Evolutionary conservation across 2,329 filamentous ascomycete species (phyloP).

Genomic region (Catunica adiposa): DNA sequence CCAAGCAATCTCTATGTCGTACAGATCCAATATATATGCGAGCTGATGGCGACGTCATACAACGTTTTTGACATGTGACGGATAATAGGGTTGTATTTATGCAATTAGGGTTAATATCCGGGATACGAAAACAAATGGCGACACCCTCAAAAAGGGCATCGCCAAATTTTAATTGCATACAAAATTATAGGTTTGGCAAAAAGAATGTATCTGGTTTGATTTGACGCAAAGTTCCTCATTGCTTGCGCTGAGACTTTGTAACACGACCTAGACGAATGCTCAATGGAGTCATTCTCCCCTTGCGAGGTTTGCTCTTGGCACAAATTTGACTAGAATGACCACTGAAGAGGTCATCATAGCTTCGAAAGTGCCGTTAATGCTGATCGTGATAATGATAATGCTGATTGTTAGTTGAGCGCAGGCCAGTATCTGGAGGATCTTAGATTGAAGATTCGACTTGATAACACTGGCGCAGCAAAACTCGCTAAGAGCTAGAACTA

Average conservation of each 20-base stretch:
- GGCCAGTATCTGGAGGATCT: background rate
- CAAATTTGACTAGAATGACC: slow-evolving; percentile 75
- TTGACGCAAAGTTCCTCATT: slow-evolving; percentile 77
- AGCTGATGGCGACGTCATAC: background rate
- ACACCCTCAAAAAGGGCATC: background rate
- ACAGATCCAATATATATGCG: background rate
- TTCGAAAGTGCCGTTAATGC: slow-evolving; percentile 64
- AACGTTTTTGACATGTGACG: too few species aligned
- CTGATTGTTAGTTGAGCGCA: background rate
- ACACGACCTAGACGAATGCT: slow-evolving; percentile 85
- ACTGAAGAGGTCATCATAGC: slow-evolving; percentile 59
- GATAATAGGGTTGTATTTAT: background rate
- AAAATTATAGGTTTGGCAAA: background rate
- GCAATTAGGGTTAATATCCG: background rate
- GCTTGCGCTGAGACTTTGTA: slow-evolving; percentile 63
- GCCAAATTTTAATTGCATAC: background rate
- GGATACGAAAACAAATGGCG: background rate
- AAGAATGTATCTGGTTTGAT: slow-evolving; percentile 56
- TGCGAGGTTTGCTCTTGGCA: slow-evolving; percentile 50
- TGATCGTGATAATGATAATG: background rate
- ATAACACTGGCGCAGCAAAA: too few species aligned
- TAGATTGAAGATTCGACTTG: slow-evolving; percentile 4
- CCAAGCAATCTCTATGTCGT: background rate
- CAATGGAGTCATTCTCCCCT: slow-evolving; percentile 53
- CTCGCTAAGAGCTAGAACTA: background rate